Conservation (phyloP, 1,284 basidiomycete species). For the Lentinula novae-zelandiae region DNA sequence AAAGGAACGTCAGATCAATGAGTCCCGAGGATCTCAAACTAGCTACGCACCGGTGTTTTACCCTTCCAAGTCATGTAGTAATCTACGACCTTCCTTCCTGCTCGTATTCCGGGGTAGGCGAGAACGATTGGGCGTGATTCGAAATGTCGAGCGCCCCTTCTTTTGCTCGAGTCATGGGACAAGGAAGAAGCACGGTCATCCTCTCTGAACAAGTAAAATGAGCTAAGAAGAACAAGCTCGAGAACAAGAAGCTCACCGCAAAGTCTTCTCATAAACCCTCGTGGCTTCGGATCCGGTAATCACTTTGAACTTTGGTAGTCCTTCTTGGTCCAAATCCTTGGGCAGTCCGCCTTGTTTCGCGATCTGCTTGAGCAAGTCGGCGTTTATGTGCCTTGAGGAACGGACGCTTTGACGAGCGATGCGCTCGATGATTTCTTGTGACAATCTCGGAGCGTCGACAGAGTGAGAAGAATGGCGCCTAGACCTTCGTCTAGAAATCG, state of each 20-base stretch:
- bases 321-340: conserved; percentile 20
- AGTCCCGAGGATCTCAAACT: conserved; percentile 11
- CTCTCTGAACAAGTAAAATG: conserved; percentile 1
- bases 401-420: conserved; percentile 32
- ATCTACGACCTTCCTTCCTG: conserved; percentile 37
- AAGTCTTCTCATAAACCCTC: conserved; percentile 34
- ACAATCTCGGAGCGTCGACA: conserved; percentile 10
- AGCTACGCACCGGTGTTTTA: conserved; percentile 25
- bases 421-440: conserved; percentile 22
- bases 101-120: conserved; percentile 35
- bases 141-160: conserved; percentile 2
- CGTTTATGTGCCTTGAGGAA: conserved; percentile 25
- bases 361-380: conserved; percentile 38
- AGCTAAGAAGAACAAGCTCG: background rate
- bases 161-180: conserved; percentile 3
- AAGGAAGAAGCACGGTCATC: conserved; percentile 9
- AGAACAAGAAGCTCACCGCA: conserved; percentile 27
- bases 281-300: conserved; percentile 37
- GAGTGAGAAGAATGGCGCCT: conserved; percentile 7
- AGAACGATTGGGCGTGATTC: conserved; percentile 32
- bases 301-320: conserved; percentile 32
- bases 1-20: conserved; percentile 4
- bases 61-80: conserved; percentile 45
- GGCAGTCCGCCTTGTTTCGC: conserved; percentile 26
- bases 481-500: conserved; percentile 11